phyloP scores from a whole-genome alignment of 495 filamentous ascomycete species.

The Pyrenula massariospora region DNA sequence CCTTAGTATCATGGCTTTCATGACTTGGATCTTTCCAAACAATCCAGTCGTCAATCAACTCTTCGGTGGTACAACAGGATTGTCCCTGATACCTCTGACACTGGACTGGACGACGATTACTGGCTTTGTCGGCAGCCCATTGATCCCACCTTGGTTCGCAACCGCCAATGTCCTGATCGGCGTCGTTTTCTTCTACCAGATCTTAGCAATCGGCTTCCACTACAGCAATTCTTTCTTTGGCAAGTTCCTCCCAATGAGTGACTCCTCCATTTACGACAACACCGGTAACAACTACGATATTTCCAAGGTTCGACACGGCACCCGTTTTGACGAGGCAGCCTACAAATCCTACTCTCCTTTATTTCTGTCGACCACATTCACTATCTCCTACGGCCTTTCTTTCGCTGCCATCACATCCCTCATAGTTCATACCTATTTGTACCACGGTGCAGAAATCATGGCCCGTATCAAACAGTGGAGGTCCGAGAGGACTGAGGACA shows the following conservation, averaged over 20 bases:
- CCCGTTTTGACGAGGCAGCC: conserved; percentile 37
- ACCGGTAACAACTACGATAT: conserved; percentile 45
- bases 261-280: conserved; percentile 51
- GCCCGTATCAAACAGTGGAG: conserved; percentile 46
- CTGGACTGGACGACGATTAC: conserved; percentile 56
- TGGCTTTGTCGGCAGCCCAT: conserved; percentile 42
- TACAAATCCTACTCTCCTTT: conserved; percentile 52
- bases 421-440: conserved; percentile 52
- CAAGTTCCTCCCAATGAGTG: conserved; percentile 44
- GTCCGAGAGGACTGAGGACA: conserved; percentile 37
- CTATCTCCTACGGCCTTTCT: conserved; percentile 54
- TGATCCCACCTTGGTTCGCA: conserved; percentile 45
- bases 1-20: conserved; percentile 47
- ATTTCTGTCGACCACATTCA: conserved; percentile 52
- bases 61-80: conserved; percentile 43
- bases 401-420: conserved; percentile 60
- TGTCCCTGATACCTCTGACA: conserved; percentile 48
- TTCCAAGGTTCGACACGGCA: conserved; percentile 33
- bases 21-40: conserved; percentile 49
- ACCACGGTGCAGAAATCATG: conserved; percentile 54
- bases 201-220: conserved; percentile 31
- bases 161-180: conserved; percentile 48
- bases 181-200: conserved; percentile 41
- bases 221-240: conserved; percentile 46
- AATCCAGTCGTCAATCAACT: conserved; percentile 48